phyloP scores from a whole-genome alignment of 371 early-diverging fungal species.

The Zancudomyces culisetae region DNA sequence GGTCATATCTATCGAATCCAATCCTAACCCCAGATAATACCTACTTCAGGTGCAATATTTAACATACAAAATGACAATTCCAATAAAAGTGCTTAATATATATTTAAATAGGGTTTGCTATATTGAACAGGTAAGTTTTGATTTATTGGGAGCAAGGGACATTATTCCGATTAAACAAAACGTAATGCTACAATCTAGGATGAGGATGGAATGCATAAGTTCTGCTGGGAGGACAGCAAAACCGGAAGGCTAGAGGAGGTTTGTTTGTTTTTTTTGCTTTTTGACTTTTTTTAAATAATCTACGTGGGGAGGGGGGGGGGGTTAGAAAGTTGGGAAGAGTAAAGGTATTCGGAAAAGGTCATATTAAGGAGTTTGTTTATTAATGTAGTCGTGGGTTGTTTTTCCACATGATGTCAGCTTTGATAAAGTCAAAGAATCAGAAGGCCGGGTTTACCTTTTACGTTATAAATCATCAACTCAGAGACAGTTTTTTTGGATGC shows the following conservation, averaged over 20 bases:
- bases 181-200: too few relatives aligned
- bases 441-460: constrained; percentile 52
- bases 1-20: too few relatives aligned
- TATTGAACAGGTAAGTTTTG: constrained; percentile 1
- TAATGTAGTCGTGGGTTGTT: constrained; percentile 29
- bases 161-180: too few relatives aligned
- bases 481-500: constrained; percentile 67
- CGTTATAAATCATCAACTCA: constrained; percentile 53
- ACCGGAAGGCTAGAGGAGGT: constrained; percentile 31
- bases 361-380: constrained; percentile 1
- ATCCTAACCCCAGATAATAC: too few relatives aligned
- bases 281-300: neutral
- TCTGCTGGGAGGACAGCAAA: constrained; percentile 54
- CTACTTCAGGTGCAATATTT: too few relatives aligned
- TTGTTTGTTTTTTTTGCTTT: neutral
- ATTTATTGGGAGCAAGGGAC: too few relatives aligned
- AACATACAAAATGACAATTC: too few relatives aligned
- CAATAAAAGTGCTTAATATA: too few relatives aligned
- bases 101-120: neutral
- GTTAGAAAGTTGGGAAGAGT: too few relatives aligned
- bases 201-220: constrained; percentile 48
- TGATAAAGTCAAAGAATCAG: constrained; percentile 38
- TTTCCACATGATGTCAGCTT: constrained; percentile 61
- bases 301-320: too few relatives aligned
- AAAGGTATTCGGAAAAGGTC: too few relatives aligned